Evolutionary conservation across 345 rosid genomes (phyloP).

Genomic region (Chamaenerion angustifolium): DNA sequence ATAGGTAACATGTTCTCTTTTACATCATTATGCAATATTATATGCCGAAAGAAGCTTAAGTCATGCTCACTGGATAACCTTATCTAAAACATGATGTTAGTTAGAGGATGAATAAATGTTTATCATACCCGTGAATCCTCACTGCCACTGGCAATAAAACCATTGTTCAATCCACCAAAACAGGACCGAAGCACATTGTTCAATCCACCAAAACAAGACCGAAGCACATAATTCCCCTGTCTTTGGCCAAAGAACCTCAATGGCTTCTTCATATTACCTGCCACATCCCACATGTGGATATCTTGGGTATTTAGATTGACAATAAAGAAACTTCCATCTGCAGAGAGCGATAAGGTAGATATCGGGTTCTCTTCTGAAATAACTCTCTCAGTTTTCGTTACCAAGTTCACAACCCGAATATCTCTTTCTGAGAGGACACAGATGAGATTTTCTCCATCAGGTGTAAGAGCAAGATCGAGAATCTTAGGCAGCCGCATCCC

Average conservation of each 20-base stretch:
- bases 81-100: too few species aligned
- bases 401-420: constrained; percentile 48
- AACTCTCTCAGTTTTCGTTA: constrained; percentile 42
- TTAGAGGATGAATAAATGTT: too few species aligned
- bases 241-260: constrained; percentile 26
- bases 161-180: constrained; percentile 68
- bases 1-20: too few species aligned
- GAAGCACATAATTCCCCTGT: constrained; percentile 64
- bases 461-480: constrained; percentile 68
- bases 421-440: constrained; percentile 46
- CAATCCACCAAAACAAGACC: constrained; percentile 89
- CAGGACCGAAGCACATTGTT: constrained; percentile 73
- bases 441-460: constrained; percentile 64
- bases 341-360: constrained; percentile 52
- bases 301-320: constrained; percentile 78
- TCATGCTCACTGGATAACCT: too few species aligned
- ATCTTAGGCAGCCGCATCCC: constrained; percentile 74
- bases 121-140: constrained; percentile 56
- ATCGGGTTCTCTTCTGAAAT: constrained; percentile 59
- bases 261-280: too few species aligned
- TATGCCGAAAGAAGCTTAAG: too few species aligned
- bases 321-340: constrained; percentile 52
- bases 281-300: constrained; percentile 85
- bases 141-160: constrained; percentile 84
- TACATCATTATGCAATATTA: too few species aligned